Evolutionary conservation across 441 rosid genomes (phyloP).

Genomic region (Jatropha multifida): DNA sequence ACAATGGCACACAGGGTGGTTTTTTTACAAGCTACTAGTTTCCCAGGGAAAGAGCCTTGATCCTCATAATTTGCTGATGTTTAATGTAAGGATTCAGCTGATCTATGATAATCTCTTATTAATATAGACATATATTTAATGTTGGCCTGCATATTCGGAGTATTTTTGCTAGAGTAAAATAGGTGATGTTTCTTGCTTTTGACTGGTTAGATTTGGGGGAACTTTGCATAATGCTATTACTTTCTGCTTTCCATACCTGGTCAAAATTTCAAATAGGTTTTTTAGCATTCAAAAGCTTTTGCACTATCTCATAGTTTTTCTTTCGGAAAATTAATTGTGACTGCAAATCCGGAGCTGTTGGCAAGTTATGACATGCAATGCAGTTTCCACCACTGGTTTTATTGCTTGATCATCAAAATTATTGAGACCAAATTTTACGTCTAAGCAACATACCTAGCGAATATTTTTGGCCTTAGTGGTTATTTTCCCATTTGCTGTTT

Average conservation of each 20-base stretch:
- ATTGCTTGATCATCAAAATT: neutral
- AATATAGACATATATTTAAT: neutral
- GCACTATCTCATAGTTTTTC: neutral
- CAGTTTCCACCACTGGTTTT: neutral
- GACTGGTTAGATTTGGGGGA: neutral
- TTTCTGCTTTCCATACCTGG: neutral
- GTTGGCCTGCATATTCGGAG: neutral
- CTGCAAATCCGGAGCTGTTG: neutral
- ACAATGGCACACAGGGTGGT: conserved; percentile 58
- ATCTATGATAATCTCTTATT: neutral
- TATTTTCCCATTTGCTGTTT: neutral
- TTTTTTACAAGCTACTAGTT: conserved; percentile 43
- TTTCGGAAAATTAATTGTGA: neutral
- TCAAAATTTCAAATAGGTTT: neutral
- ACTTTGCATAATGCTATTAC: neutral
- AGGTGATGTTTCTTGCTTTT: neutral
- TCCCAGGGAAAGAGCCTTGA: conserved; percentile 38
- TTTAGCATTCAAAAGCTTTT: neutral
- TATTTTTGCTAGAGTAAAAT: neutral
- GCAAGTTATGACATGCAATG: neutral
- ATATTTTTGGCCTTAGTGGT: neutral
- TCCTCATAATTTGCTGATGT: conserved; percentile 33
- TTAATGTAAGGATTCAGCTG: conserved; percentile 50
- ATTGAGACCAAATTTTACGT: neutral
- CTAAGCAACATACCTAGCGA: neutral